Evolutionary conservation across 768 basidiomycete genomes (phyloP).

Genomic region (Holtermannia corniformis): DNA sequence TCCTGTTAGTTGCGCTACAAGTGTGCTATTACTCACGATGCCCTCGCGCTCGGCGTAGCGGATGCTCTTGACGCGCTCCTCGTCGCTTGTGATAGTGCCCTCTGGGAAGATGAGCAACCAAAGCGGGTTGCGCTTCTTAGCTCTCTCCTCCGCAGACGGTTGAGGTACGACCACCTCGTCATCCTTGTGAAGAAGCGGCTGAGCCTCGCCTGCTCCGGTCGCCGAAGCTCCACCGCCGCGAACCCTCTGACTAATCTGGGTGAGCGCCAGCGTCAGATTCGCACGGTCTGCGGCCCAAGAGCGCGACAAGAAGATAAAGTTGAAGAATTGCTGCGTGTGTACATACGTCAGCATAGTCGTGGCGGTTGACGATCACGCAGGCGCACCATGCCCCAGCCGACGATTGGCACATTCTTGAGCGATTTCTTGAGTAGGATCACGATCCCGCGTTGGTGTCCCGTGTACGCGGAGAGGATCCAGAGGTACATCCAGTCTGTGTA

Average conservation of each 20-base stretch:
- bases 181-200: slow-evolving; percentile 1
- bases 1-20: neutral
- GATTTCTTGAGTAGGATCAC: slow-evolving; percentile 89
- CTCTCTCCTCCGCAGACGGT: neutral
- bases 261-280: slow-evolving; percentile 57
- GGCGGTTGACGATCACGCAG: neutral
- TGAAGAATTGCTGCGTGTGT: slow-evolving; percentile 70
- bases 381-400: slow-evolving; percentile 65
- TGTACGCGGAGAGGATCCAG: slow-evolving; percentile 43
- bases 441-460: slow-evolving; percentile 51
- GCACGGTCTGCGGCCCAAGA: slow-evolving; percentile 79
- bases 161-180: neutral
- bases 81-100: slow-evolving; percentile 80
- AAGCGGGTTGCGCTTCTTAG: slow-evolving; percentile 46
- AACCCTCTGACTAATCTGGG: slow-evolving; percentile 52
- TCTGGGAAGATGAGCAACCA: slow-evolving; percentile 88
- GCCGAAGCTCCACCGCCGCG: slow-evolving; percentile 7
- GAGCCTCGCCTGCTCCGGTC: neutral
- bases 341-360: neutral
- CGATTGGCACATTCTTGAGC: slow-evolving; percentile 71
- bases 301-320: slow-evolving; percentile 85
- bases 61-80: slow-evolving; percentile 75
- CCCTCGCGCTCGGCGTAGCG: slow-evolving; percentile 81
- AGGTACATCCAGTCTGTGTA: slow-evolving; percentile 58
- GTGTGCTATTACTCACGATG: slow-evolving; percentile 53